These are phyloP conservation scores for Dentipellis sp. DNA, from an alignment of 768 basidiomycete genomes.

Conservation along the genomic window DNA sequence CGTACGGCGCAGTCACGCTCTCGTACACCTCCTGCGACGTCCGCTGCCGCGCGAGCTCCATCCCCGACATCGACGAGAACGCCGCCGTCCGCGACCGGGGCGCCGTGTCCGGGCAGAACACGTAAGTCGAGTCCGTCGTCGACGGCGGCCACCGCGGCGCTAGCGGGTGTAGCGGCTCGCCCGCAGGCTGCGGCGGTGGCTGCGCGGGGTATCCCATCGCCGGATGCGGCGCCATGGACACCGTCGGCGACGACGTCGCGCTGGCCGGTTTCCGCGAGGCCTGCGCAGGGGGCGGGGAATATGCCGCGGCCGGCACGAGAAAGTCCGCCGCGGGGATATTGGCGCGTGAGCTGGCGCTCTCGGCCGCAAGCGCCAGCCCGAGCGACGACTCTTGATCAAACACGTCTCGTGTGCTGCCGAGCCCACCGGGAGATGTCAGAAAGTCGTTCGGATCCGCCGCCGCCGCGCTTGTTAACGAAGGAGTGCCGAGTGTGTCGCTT, in stretches of 20 bases:
- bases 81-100: slow-evolving; percentile 5
- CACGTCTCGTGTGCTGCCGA: neutral
- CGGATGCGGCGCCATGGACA: neutral
- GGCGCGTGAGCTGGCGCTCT: neutral
- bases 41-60: slow-evolving; percentile 12
- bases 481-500: neutral
- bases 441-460: slow-evolving; percentile 6
- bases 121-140: slow-evolving; percentile 11
- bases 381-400: slow-evolving; percentile 2
- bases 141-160: slow-evolving; percentile 13
- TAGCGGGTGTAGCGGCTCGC: slow-evolving; percentile 6
- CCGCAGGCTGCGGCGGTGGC: neutral
- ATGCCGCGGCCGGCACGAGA: slow-evolving; percentile 2
- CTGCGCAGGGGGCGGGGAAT: neutral
- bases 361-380: slow-evolving; percentile 1
- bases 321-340: slow-evolving; percentile 2
- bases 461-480: neutral
- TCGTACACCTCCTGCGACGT: slow-evolving; percentile 40
- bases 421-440: slow-evolving; percentile 5
- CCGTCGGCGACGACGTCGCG: neutral
- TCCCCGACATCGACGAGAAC: neutral
- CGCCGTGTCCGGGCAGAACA: neutral
- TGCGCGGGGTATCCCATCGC: neutral
- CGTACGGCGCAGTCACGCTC: slow-evolving; percentile 69
- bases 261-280: neutral